Conservation (phyloP, 352 stramenopile genomes). For the Globisporangium mamillatum region DNA sequence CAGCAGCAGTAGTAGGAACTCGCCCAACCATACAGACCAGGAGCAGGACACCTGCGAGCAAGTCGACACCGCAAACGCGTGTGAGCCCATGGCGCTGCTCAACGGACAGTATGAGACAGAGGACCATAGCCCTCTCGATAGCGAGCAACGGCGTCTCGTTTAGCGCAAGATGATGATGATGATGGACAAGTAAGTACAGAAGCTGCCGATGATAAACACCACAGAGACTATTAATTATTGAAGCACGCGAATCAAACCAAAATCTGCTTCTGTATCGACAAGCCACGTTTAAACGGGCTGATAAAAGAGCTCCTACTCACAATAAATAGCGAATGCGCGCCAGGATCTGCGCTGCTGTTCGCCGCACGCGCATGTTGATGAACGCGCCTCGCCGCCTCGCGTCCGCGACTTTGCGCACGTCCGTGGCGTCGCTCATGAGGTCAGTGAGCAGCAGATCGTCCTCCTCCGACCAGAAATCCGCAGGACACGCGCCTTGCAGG, state of each 20-base stretch:
- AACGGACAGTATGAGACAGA: constrained; percentile 1
- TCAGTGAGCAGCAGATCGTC: constrained; percentile 53
- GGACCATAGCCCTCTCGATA: not conserved
- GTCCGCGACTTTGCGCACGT: constrained; percentile 17
- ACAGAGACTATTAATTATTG: constrained; percentile 3
- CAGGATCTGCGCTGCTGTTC: constrained; percentile 39
- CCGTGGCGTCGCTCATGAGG: constrained; percentile 10
- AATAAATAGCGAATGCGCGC: constrained; percentile 55
- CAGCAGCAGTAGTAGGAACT: constrained; percentile 8
- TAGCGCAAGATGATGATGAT: not conserved
- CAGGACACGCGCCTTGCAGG: constrained; percentile 25
- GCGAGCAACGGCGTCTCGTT: constrained; percentile 6
- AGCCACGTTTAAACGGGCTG: too few relatives aligned
- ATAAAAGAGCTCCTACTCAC: constrained; percentile 27
- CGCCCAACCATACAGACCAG: constrained; percentile 5
- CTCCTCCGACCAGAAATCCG: constrained; percentile 40
- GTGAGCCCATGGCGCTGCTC: constrained; percentile 12
- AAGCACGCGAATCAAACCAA: not conserved
- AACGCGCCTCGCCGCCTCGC: constrained; percentile 36
- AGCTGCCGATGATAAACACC: not conserved
- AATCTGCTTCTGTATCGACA: not conserved
- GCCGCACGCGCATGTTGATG: constrained; percentile 32
- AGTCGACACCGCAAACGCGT: constrained; percentile 8
- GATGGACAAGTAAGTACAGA: not conserved
- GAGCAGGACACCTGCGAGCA: constrained; percentile 1